phyloP scores from a whole-genome alignment of 495 filamentous ascomycete species.

The Penicillium canariense region DNA sequence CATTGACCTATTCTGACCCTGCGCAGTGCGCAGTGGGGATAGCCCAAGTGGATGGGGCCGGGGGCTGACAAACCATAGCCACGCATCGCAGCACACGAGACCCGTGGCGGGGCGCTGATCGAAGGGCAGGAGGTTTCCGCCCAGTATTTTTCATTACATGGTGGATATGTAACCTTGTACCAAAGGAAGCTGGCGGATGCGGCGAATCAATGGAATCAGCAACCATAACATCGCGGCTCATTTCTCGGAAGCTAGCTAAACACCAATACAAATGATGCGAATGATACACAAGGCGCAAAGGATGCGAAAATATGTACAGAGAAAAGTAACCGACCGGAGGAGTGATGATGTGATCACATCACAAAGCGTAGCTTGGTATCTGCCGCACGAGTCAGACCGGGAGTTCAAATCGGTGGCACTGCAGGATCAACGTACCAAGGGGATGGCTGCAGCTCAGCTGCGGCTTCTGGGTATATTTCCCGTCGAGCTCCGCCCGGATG shows the following conservation, averaged over 20 bases:
- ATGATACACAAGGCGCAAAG: too few species aligned
- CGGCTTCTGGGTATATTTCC: constrained; percentile 93
- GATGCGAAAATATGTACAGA: constrained; percentile 3
- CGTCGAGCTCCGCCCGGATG: constrained; percentile 87
- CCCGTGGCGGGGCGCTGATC: constrained; percentile 7
- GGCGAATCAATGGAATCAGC: not conserved
- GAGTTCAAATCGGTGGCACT: not conserved
- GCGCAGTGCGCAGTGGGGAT: constrained; percentile 1
- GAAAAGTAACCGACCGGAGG: not conserved
- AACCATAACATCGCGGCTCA: constrained; percentile 7
- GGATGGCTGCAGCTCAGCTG: constrained; percentile 97
- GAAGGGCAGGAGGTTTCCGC: not conserved
- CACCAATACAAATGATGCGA: too few species aligned
- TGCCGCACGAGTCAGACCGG: constrained; percentile 24
- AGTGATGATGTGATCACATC: constrained; percentile 25
- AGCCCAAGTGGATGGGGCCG: not conserved
- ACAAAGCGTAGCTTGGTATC: constrained; percentile 45
- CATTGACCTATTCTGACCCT: constrained; percentile 1
- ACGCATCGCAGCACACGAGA: constrained; percentile 14
- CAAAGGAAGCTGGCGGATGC: not conserved
- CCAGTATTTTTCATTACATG: not conserved
- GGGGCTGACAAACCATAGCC: constrained; percentile 19
- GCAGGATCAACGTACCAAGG: constrained; percentile 62
- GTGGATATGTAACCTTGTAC: not conserved
- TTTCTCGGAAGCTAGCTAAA: constrained; percentile 1